Evolutionary conservation across 2,329 filamentous ascomycete species (phyloP).

Genomic region (Penicillium sp.): DNA sequence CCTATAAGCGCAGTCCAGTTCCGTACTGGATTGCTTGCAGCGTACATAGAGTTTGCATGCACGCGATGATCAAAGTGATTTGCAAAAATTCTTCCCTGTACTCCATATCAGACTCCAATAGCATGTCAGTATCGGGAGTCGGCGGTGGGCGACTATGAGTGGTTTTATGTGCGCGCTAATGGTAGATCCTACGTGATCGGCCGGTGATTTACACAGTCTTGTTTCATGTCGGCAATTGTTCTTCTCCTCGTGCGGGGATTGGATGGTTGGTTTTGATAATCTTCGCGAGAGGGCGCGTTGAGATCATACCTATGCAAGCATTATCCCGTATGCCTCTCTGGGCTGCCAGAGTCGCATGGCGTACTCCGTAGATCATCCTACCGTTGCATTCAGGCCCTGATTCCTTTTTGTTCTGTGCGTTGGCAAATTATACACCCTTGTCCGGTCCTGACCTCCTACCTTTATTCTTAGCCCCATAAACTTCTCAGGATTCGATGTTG

Average conservation of each 20-base stretch:
- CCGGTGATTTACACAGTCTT: neutral
- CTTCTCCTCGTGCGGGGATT: constrained; percentile 12
- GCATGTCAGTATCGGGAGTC: neutral
- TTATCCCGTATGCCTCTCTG: neutral
- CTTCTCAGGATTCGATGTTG: too few species aligned
- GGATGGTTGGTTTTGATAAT: neutral
- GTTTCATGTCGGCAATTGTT: constrained; percentile 14
- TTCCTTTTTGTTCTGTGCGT: neutral
- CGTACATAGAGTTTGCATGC: neutral
- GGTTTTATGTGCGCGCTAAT: constrained; percentile 7
- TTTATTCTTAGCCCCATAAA: too few species aligned
- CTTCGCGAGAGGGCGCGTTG: neutral
- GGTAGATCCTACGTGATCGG: constrained; percentile 22
- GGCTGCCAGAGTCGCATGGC: neutral
- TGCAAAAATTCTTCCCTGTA: neutral
- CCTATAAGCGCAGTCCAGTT: neutral
- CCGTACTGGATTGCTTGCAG: neutral
- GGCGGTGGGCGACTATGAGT: neutral
- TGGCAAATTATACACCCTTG: constrained; percentile 1
- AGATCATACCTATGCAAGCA: neutral
- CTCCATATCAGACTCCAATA: neutral
- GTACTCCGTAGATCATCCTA: constrained; percentile 19
- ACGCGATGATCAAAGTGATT: neutral
- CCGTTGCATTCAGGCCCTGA: constrained; percentile 17
- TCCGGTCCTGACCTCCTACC: neutral